Base-by-base conservation (phyloP, 169 alveolate genomes). In the Ichthyophthirius multifiliis region DNA sequence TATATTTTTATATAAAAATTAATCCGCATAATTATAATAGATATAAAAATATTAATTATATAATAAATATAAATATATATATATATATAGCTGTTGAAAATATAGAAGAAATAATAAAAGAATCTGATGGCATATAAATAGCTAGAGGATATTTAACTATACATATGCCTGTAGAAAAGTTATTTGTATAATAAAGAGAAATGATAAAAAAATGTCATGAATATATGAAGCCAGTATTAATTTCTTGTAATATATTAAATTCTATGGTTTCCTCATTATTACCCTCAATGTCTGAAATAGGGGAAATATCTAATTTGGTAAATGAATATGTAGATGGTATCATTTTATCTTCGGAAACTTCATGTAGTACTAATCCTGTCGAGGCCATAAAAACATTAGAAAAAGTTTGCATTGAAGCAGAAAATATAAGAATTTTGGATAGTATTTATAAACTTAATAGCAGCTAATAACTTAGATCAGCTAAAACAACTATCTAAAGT, bases 231-330 rank as follows among this genome's bases (percentile, higher is more conserved):
- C 85, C 85, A 23, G 78, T 79, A 13, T 46, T 65, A 31, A 55
- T 81, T 55, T 81, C 86, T 10, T 71, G 82, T 45, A 47, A 81
- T 35, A 55, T 81, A 10, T 67, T 81, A 44, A 82, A 81, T 46
- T 81, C 86, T 23, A 81, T 81, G 86, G 43, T 81, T 16, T 34
- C 76, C 18, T 46, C 65, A 16, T 43, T 76, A 4, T 43, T 47
- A n/a, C 86, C 86, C 7, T 71, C 86, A 3, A 71, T 73, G 45
- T 44, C 76, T 5, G 86, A 81, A 81, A 67, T 81, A 23, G 86
- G 86, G 13, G 86, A 81, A 37, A 81, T 81, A n/a, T 44, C 76
- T 16, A 63, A 71, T 81, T 67, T 81, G 3, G 81, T 81, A 10
- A 65, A 73, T 31, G 43, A 81, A 47, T 73, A 71, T 18, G 74